Evolutionary conservation across 2,329 filamentous ascomycete genomes (phyloP).

Genomic region (Neopestalotiopsis sp.): DNA sequence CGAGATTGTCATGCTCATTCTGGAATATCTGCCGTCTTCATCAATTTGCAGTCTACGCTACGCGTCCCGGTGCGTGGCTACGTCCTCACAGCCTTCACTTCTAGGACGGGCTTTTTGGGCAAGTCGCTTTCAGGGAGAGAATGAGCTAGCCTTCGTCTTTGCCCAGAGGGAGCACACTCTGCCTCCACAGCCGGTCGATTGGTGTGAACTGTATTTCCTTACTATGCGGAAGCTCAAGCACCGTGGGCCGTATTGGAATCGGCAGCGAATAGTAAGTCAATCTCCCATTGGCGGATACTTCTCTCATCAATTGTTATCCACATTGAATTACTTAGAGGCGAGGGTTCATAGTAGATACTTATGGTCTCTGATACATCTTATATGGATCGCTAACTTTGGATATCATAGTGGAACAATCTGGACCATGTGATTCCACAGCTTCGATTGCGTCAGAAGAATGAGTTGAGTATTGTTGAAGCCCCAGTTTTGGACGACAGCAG

Average conservation of each 20-base stretch:
- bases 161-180: conserved; percentile 21
- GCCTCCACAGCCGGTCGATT: conserved; percentile 24
- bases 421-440: conserved; percentile 23
- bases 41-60: conserved; percentile 26
- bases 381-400: neutral
- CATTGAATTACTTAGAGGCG: neutral
- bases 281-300: neutral
- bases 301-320: neutral
- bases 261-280: conserved; percentile 21
- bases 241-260: conserved; percentile 25
- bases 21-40: conserved; percentile 23
- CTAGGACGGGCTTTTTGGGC: conserved; percentile 29
- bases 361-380: neutral
- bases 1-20: conserved; percentile 27
- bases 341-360: neutral
- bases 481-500: conserved; percentile 11
- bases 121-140: conserved; percentile 25
- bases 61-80: conserved; percentile 26
- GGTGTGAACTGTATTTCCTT: conserved; percentile 27
- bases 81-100: conserved; percentile 21
- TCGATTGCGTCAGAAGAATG: conserved; percentile 25
- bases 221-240: conserved; percentile 24
- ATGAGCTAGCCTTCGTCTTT: conserved; percentile 30
- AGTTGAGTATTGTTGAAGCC: conserved; percentile 12
- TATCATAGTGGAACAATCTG: conserved; percentile 21